Percentiles rank a stretch among this genome's conserved stretches.
Conservation (phyloP, 2,329 filamentous ascomycete genomes). For the Phyllachora maydis region DNA sequence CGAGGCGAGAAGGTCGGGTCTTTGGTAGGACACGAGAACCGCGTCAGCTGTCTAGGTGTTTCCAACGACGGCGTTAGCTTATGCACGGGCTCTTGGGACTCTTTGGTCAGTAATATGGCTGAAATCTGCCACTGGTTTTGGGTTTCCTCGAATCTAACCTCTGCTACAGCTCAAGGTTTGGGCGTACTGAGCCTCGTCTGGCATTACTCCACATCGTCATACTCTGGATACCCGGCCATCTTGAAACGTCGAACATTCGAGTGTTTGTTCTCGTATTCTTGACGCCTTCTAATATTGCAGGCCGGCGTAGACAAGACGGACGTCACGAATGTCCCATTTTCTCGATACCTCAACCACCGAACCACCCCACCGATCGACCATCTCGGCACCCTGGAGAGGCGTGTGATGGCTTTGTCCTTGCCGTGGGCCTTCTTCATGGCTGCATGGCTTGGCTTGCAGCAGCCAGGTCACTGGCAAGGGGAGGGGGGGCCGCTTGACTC, state of each 20-base stretch:
- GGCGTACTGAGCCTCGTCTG: slow-evolving; percentile 71
- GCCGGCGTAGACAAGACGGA: slow-evolving; percentile 23
- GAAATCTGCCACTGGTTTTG: not conserved
- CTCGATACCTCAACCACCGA: slow-evolving; percentile 9
- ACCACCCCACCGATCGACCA: too few species aligned
- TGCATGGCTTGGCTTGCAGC: too few species aligned
- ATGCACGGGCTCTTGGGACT: slow-evolving; percentile 99
- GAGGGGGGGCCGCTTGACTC: too few species aligned
- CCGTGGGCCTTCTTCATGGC: too few species aligned
- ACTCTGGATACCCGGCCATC: slow-evolving; percentile 10
- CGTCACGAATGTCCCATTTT: slow-evolving; percentile 22
- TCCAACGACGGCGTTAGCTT: slow-evolving; percentile 98
- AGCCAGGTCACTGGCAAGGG: too few species aligned
- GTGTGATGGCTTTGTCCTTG: too few species aligned
- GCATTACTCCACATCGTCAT: too few species aligned
- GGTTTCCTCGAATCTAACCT: slow-evolving; percentile 9
- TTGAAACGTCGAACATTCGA: slow-evolving; percentile 8
- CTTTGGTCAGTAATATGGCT: slow-evolving; percentile 50
- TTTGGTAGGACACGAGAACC: slow-evolving; percentile 92
- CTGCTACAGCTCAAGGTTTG: slow-evolving; percentile 57
- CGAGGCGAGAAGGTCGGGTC: slow-evolving; percentile 94
- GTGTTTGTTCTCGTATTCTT: slow-evolving; percentile 16
- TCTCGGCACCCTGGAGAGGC: too few species aligned
- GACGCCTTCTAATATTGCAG: slow-evolving; percentile 17
- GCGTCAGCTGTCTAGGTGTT: slow-evolving; percentile 93